Conservation (phyloP, 2,329 filamentous ascomycete species). For the Pestalotiopsis sp. region DNA sequence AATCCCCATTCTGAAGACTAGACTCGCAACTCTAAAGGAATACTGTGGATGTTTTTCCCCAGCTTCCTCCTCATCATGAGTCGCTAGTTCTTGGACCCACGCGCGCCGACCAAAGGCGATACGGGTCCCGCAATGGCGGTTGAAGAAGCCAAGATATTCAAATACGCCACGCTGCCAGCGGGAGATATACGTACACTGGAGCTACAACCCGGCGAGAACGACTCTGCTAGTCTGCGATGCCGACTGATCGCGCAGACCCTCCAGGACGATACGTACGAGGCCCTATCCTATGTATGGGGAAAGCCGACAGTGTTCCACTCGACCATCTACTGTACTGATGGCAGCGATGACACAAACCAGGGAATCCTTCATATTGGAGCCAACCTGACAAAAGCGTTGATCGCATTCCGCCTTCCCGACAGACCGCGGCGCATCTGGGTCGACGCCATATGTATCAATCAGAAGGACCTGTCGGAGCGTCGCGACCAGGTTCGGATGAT, state of each 20-base stretch:
- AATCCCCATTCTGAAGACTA: background rate
- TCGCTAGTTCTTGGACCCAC: background rate
- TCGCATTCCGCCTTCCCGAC: slow-evolving; percentile 1
- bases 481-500: slow-evolving; percentile 5
- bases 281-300: slow-evolving; percentile 12
- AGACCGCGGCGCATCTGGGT: slow-evolving; percentile 7
- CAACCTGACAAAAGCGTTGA: slow-evolving; percentile 7
- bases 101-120: background rate
- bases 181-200: slow-evolving; percentile 5
- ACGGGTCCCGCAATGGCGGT: background rate
- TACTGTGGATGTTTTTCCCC: background rate
- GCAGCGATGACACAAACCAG: background rate
- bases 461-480: slow-evolving; percentile 6
- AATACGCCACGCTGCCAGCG: background rate
- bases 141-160: background rate
- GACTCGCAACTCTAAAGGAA: background rate
- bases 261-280: background rate
- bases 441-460: slow-evolving; percentile 10
- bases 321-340: slow-evolving; percentile 2
- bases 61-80: background rate
- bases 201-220: background rate
- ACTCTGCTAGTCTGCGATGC: background rate
- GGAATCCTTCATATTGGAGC: background rate
- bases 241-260: slow-evolving; percentile 1
- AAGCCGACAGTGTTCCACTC: slow-evolving; percentile 5